These are phyloP conservation scores for Kwoniella shandongensis DNA, from an alignment of 768 basidiomycete species.

Conservation along the genomic window DNA sequence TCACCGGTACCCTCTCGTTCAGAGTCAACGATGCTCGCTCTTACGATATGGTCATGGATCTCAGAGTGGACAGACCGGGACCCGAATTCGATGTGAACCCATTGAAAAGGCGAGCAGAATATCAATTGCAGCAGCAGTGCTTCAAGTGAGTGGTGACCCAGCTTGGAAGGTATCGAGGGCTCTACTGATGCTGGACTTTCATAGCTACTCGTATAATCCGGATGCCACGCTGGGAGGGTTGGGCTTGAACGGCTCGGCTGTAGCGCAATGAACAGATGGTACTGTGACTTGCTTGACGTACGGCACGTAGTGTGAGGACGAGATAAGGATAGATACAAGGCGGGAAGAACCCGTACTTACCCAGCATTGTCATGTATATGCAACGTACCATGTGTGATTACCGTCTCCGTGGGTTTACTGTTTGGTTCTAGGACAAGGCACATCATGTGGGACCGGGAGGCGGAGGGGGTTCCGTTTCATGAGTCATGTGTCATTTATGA, in stretches of 20 bases:
- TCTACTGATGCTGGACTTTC: background rate
- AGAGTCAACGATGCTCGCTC: constrained; percentile 49
- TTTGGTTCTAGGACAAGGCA: no score
- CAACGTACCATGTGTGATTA: no score
- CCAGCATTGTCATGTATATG: no score
- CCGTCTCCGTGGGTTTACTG: no score
- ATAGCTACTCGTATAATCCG: constrained; percentile 40
- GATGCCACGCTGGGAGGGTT: constrained; percentile 23
- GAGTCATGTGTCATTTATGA: no score
- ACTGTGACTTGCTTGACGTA: no score
- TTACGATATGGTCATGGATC: constrained; percentile 47
- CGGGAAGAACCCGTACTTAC: no score
- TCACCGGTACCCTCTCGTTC: constrained; percentile 45
- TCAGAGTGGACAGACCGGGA: constrained; percentile 43
- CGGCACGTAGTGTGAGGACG: no score
- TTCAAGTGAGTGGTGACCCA: constrained; percentile 43
- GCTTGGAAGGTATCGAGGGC: background rate
- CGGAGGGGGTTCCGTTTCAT: no score
- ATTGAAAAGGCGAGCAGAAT: constrained; percentile 33
- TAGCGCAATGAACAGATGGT: no score
- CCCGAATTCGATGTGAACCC: constrained; percentile 33
- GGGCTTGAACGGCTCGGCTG: background rate
- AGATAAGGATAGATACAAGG: no score
- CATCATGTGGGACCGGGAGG: no score
- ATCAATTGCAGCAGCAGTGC: constrained; percentile 48